Conservation (phyloP, 805 yeast species). For the Metschnikowia sp. region DNA sequence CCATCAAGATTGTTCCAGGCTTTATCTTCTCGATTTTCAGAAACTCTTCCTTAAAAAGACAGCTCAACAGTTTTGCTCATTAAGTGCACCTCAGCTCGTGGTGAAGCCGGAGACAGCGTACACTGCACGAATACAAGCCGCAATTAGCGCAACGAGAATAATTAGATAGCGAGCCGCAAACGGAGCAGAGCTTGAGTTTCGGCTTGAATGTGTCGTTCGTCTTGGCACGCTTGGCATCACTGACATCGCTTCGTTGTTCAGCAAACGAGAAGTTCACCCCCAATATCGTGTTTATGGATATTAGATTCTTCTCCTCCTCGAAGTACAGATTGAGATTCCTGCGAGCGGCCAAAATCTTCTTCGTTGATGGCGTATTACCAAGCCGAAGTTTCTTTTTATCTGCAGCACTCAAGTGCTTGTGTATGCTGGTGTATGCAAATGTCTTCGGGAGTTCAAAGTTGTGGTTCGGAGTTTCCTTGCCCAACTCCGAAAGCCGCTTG, state of each 20-base stretch:
- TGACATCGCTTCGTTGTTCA: constrained; percentile 29
- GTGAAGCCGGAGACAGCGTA: constrained; percentile 37
- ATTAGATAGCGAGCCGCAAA: constrained; percentile 36
- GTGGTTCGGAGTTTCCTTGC: constrained; percentile 27
- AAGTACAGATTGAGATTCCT: constrained; percentile 43
- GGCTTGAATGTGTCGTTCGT: constrained; percentile 23
- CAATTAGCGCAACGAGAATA: constrained; percentile 40
- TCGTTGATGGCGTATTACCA: constrained; percentile 44
- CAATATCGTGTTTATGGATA: constrained; percentile 41
- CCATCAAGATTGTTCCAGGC: too few relatives aligned
- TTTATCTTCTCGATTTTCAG: too few relatives aligned
- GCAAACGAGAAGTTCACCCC: constrained; percentile 39
- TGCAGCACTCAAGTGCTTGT: constrained; percentile 18
- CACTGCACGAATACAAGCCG: constrained; percentile 41
- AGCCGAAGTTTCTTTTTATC: constrained; percentile 28
- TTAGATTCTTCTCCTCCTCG: constrained; percentile 44
- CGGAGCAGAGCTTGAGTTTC: constrained; percentile 37
- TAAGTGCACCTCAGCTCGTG: constrained; percentile 39
- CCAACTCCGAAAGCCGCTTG: constrained; percentile 34
- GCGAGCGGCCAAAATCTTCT: constrained; percentile 39
- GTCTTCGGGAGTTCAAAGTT: constrained; percentile 43
- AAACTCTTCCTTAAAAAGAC: too few relatives aligned
- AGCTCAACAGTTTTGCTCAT: not conserved
- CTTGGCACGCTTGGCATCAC: constrained; percentile 17
- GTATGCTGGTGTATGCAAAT: constrained; percentile 34